phyloP scores from a whole-genome alignment of 1,284 basidiomycete genomes.

The Peniophora sp. region DNA sequence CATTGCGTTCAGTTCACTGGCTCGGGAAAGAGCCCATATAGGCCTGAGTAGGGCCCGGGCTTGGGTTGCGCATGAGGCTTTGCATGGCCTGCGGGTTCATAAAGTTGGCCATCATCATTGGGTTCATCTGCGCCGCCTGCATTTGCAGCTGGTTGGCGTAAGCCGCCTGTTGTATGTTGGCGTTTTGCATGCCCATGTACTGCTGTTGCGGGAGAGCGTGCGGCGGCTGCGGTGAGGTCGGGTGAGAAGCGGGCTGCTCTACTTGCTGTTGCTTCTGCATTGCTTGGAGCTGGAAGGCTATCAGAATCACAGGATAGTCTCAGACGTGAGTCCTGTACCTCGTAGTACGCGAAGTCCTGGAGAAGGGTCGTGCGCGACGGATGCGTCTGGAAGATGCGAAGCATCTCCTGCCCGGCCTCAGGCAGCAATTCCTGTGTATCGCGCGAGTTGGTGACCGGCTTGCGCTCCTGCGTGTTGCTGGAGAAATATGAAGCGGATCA shows the following conservation, averaged over 20 bases:
- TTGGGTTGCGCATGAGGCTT: slow-evolving; percentile 72
- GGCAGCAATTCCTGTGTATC: slow-evolving; percentile 90
- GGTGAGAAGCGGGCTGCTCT: slow-evolving; percentile 11
- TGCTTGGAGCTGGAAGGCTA: slow-evolving; percentile 58
- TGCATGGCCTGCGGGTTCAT: slow-evolving; percentile 67
- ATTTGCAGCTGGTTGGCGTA: slow-evolving; percentile 23
- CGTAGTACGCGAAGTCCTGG: slow-evolving; percentile 92
- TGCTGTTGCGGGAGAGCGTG: slow-evolving; percentile 36
- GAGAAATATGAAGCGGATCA: slow-evolving; percentile 14
- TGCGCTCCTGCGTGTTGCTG: slow-evolving; percentile 93
- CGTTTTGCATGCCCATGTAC: slow-evolving; percentile 42
- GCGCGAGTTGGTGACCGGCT: slow-evolving; percentile 91
- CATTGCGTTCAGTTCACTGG: too few species aligned
- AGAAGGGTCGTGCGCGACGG: slow-evolving; percentile 85
- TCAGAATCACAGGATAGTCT: slow-evolving; percentile 4
- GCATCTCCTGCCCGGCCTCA: slow-evolving; percentile 91
- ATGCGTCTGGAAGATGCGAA: slow-evolving; percentile 88
- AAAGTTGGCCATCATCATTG: slow-evolving; percentile 55
- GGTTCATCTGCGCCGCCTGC: slow-evolving; percentile 48
- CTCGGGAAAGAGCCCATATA: slow-evolving; percentile 35
- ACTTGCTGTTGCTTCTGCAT: slow-evolving; percentile 66
- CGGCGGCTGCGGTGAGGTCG: slow-evolving; percentile 17
- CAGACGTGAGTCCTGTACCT: slow-evolving; percentile 40
- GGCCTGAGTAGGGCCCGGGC: slow-evolving; percentile 54
- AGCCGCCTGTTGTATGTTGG: slow-evolving; percentile 24